A percentile compares a stretch with the other conserved stretches of the same genome.
These are phyloP conservation scores for Cryptosporidium muris DNA, from an alignment of 169 alveolate genomes.

Conservation along the genomic window DNA sequence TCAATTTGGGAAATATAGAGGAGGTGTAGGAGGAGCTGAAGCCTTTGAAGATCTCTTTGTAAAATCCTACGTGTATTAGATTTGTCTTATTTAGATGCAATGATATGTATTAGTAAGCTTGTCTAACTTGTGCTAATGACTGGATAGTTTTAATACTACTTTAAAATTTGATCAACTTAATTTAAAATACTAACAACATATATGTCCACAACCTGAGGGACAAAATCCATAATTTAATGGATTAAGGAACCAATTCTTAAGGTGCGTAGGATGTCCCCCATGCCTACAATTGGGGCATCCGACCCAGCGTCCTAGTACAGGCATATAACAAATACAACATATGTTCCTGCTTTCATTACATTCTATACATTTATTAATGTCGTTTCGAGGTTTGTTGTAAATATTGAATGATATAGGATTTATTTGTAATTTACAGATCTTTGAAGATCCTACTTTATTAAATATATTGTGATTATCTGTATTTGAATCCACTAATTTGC, in stretches of 20 bases:
- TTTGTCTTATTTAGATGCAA: not conserved
- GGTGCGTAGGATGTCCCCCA: conserved; percentile 65
- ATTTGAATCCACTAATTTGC: too few relatives aligned
- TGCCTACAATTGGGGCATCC: conserved; percentile 59
- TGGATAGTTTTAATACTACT: not conserved
- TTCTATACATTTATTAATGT: conserved; percentile 11
- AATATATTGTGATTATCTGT: not conserved
- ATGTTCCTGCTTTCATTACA: conserved; percentile 21
- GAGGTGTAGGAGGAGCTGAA: conserved; percentile 80
- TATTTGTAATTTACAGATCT: not conserved
- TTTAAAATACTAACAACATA: conserved; percentile 1
- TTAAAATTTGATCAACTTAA: not conserved
- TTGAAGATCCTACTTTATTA: not conserved
- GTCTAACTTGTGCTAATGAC: not conserved
- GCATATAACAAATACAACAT: conserved; percentile 27
- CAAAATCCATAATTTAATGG: conserved; percentile 1
- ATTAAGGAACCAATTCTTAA: conserved; percentile 19
- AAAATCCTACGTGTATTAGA: conserved; percentile 51
- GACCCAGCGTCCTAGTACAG: conserved; percentile 46
- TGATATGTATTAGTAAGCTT: too few relatives aligned
- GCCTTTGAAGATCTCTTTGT: conserved; percentile 63
- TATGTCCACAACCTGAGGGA: conserved; percentile 70
- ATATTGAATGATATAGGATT: not conserved
- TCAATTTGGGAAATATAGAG: conserved; percentile 88
- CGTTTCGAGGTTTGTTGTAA: not conserved